These are phyloP conservation scores for Erythrobasidium yunnanense DNA, from an alignment of 768 basidiomycete genomes.

Conservation along the genomic window DNA sequence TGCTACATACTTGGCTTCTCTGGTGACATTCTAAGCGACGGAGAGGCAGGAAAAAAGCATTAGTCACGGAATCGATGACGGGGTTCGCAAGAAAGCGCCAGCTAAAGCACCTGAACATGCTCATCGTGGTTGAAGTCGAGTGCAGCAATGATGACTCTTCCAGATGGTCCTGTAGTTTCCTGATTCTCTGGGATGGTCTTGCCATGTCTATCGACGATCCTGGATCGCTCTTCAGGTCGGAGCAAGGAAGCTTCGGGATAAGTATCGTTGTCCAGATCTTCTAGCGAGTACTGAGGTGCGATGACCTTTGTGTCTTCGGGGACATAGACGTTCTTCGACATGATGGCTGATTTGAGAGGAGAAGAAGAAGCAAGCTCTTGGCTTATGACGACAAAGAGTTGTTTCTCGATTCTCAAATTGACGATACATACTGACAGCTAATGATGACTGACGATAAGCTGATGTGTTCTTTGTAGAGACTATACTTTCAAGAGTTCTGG, in stretches of 20 bases:
- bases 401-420: no score
- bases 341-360: no score
- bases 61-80: not conserved
- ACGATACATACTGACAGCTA: no score
- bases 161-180: not conserved
- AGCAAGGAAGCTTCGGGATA: not conserved
- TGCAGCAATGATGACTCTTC: not conserved
- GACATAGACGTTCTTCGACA: not conserved
- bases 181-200: not conserved
- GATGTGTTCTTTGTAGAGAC: no score
- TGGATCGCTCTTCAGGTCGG: not conserved
- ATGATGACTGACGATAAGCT: no score
- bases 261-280: not conserved
- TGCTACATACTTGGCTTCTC: not conserved
- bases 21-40: not conserved
- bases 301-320: not conserved
- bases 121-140: slow-evolving; percentile 14
- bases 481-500: no score
- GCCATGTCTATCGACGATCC: not conserved
- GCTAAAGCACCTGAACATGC: not conserved
- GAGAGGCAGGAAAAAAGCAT: not conserved
- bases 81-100: not conserved
- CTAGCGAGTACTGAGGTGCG: no score
- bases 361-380: no score
- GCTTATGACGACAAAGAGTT: no score